These are phyloP conservation scores for Dactylellina leptospora DNA, from an alignment of 2,329 filamentous ascomycete species.

Conservation along the genomic window DNA sequence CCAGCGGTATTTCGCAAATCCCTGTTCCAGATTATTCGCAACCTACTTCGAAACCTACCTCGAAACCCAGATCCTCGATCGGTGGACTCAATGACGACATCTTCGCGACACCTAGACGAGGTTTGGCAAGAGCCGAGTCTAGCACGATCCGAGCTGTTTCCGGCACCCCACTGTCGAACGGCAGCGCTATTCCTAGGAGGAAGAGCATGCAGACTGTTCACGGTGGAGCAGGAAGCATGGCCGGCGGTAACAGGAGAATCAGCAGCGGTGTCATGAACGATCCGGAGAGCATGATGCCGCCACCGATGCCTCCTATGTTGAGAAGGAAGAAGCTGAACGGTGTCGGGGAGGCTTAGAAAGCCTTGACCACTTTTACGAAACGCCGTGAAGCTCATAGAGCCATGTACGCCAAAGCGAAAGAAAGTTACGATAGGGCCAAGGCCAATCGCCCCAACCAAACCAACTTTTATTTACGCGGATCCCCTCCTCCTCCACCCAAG, in stretches of 20 bases:
- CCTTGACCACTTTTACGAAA: slow-evolving; percentile 9
- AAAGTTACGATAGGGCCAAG: too few relatives aligned
- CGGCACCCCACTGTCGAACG: slow-evolving; percentile 41
- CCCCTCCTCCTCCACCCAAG: background rate
- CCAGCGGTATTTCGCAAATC: slow-evolving; percentile 29
- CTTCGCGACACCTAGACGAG: slow-evolving; percentile 41
- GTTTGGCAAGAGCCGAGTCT: slow-evolving; percentile 47
- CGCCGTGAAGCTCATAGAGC: too few relatives aligned
- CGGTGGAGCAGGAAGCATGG: slow-evolving; percentile 53
- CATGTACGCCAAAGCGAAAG: too few relatives aligned
- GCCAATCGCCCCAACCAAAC: too few relatives aligned
- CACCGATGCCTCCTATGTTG: slow-evolving; percentile 35
- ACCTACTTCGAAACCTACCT: slow-evolving; percentile 19
- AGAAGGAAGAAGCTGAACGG: slow-evolving; percentile 56
- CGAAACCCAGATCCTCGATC: slow-evolving; percentile 43
- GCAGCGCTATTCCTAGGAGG: slow-evolving; percentile 52
- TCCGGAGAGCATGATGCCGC: slow-evolving; percentile 27
- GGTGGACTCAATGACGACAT: slow-evolving; percentile 44
- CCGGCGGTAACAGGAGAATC: slow-evolving; percentile 40
- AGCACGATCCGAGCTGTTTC: slow-evolving; percentile 50
- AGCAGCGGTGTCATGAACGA: slow-evolving; percentile 19
- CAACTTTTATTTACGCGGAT: background rate
- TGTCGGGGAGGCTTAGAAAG: slow-evolving; percentile 54
- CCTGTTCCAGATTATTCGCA: slow-evolving; percentile 37
- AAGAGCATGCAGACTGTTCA: slow-evolving; percentile 54